Percentiles rank a stretch among this genome's conserved stretches.
Evolutionary conservation across 2,329 filamentous ascomycete genomes (phyloP).

Genomic region (Colletotrichum somersetense): DNA sequence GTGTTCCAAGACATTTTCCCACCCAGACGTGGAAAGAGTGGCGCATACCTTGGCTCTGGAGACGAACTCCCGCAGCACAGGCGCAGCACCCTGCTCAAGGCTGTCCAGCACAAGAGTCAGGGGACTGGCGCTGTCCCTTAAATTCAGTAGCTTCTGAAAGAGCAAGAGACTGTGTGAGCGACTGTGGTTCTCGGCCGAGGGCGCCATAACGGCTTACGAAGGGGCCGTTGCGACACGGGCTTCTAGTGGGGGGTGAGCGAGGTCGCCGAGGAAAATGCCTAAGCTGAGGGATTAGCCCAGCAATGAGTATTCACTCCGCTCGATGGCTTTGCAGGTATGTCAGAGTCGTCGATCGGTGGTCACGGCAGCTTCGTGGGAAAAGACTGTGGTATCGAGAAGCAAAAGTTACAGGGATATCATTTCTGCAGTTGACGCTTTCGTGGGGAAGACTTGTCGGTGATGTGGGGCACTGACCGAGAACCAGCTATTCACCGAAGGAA

Average conservation of each 20-base stretch:
- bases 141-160: constrained; percentile 83
- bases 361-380: background rate
- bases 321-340: background rate
- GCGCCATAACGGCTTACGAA: constrained; percentile 61
- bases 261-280: background rate
- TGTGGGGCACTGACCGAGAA: constrained; percentile 35
- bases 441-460: constrained; percentile 34
- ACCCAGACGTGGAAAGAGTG: background rate
- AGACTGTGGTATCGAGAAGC: background rate
- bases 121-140: constrained; percentile 84
- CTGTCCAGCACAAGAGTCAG: constrained; percentile 89
- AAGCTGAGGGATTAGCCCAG: background rate
- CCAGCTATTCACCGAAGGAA: background rate
- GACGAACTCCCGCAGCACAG: constrained; percentile 80
- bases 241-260: constrained; percentile 8
- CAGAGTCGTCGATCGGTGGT: background rate
- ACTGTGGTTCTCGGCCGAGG: constrained; percentile 72
- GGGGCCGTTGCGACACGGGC: background rate
- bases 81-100: constrained; percentile 82
- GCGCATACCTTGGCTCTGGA: constrained; percentile 74
- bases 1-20: background rate
- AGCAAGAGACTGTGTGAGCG: constrained; percentile 87
- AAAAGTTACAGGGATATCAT: background rate
- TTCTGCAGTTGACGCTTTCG: constrained; percentile 30
- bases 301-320: background rate